Conservation (phyloP, 2,329 filamentous ascomycete species). For the Thelonectria discophora region DNA sequence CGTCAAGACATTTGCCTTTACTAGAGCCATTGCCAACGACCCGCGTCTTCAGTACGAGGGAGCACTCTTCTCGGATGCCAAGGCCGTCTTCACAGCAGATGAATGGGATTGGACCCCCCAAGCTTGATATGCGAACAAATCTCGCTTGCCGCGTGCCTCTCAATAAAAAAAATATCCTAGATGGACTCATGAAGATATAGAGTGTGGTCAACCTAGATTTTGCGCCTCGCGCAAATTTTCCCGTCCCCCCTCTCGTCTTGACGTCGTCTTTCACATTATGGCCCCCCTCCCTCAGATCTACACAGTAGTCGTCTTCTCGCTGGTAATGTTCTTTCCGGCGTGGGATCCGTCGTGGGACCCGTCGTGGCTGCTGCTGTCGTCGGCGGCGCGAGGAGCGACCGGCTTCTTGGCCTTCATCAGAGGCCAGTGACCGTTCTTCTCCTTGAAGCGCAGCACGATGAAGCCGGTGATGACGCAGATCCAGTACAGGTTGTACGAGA, state of each 20-base stretch:
- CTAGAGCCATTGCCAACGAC: conserved; percentile 59
- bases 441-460: conserved; percentile 70
- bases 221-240: neutral
- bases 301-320: conserved; percentile 42
- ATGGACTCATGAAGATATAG: conserved; percentile 32
- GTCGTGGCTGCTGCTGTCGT: conserved; percentile 42
- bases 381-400: conserved; percentile 29
- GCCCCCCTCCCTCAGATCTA: conserved; percentile 1
- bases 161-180: conserved; percentile 26
- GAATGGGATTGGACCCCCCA: conserved; percentile 70
- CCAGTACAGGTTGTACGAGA: conserved; percentile 92
- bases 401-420: conserved; percentile 52
- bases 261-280: neutral
- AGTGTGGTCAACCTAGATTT: conserved; percentile 20
- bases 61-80: conserved; percentile 60
- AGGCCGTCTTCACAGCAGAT: conserved; percentile 63
- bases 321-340: conserved; percentile 37
- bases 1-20: conserved; percentile 56
- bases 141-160: conserved; percentile 28
- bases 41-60: conserved; percentile 60
- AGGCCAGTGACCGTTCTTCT: conserved; percentile 62
- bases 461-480: conserved; percentile 77
- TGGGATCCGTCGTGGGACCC: conserved; percentile 29
- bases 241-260: neutral
- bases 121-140: conserved; percentile 35